These are phyloP conservation scores for Porodaedalea pini DNA, from an alignment of 1,284 basidiomycete species.

Conservation along the genomic window DNA sequence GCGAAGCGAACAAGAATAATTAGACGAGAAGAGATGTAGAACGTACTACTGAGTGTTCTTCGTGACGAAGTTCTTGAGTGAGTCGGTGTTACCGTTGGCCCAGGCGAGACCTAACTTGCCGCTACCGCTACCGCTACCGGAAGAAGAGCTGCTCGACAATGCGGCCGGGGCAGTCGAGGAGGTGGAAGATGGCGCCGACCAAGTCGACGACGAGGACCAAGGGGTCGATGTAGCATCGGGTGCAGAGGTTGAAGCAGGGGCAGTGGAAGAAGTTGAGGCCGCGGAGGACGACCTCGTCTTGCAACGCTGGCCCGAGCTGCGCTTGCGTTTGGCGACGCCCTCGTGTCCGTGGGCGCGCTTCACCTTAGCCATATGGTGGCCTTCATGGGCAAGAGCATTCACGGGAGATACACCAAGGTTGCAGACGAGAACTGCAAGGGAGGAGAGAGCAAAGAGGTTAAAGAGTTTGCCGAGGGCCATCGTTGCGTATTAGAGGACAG, in stretches of 20 bases:
- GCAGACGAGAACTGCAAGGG: conserved; percentile 53
- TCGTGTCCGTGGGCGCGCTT: conserved; percentile 40
- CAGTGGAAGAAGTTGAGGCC: conserved; percentile 22
- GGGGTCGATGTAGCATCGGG: neutral
- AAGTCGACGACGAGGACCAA: conserved; percentile 14
- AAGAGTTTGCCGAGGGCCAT: conserved; percentile 55
- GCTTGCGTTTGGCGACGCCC: conserved; percentile 47
- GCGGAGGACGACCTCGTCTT: conserved; percentile 35
- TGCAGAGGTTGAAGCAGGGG: conserved; percentile 2
- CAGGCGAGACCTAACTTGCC: conserved; percentile 63
- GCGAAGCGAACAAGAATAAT: neutral
- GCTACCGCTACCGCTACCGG: conserved; percentile 8
- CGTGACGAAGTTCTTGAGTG: conserved; percentile 48
- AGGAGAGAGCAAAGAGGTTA: conserved; percentile 53
- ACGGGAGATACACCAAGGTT: conserved; percentile 45
- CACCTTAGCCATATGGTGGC: conserved; percentile 33
- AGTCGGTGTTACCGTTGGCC: conserved; percentile 48
- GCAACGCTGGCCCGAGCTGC: conserved; percentile 48
- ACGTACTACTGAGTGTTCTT: conserved; percentile 44
- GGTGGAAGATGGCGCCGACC: neutral
- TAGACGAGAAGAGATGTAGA: conserved; percentile 3
- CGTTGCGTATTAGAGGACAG: conserved; percentile 22
- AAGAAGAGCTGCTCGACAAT: neutral
- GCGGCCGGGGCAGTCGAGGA: neutral
- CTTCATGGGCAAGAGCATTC: conserved; percentile 49